Percentiles rank a stretch among this genome's conserved stretches.
phyloP scores from a whole-genome alignment of 1,139 yeast genomes.

The Suhomyces bokatorum region DNA sequence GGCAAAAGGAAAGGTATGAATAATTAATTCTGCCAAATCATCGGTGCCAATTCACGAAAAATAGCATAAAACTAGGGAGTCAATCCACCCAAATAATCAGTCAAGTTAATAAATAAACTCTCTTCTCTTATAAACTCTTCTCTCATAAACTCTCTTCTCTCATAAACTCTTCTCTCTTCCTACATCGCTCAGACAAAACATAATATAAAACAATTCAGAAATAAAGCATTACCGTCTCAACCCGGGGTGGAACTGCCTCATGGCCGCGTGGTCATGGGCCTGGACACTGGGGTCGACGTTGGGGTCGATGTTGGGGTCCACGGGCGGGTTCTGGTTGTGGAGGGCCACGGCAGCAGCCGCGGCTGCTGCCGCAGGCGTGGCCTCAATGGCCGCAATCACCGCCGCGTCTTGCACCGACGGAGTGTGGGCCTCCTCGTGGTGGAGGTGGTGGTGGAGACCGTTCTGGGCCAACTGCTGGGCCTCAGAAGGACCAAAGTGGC shows the following conservation, averaged over 20 bases:
- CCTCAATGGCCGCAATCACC: slow-evolving; percentile 49
- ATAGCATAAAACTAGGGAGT: too few species aligned
- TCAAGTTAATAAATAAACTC: too few species aligned
- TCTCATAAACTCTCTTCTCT: too few species aligned
- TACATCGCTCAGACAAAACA: slow-evolving; percentile 1
- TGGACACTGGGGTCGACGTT: slow-evolving; percentile 49
- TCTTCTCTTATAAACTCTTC: too few species aligned
- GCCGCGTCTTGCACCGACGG: slow-evolving; percentile 47
- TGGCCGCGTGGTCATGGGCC: slow-evolving; percentile 44
- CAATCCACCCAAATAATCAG: too few species aligned
- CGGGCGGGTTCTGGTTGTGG: slow-evolving; percentile 34
- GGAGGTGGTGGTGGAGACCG: slow-evolving; percentile 22
- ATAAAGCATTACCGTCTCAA: slow-evolving; percentile 14
- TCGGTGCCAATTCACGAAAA: too few species aligned
- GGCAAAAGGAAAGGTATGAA: too few species aligned
- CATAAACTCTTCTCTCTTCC: not conserved
- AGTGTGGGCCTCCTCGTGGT: slow-evolving; percentile 27
- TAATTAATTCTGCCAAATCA: too few species aligned
- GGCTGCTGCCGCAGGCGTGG: slow-evolving; percentile 40
- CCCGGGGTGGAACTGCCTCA: slow-evolving; percentile 15
- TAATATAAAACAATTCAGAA: slow-evolving; percentile 12
- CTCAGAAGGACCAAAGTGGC: slow-evolving; percentile 24
- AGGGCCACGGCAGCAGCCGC: slow-evolving; percentile 34
- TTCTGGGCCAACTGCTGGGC: slow-evolving; percentile 22
- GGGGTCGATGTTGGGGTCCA: slow-evolving; percentile 47